Percentiles rank a stretch among this genome's conserved stretches.
Evolutionary conservation across 1,284 basidiomycete species (phyloP).

Genomic region (Tylopilus sp.): DNA sequence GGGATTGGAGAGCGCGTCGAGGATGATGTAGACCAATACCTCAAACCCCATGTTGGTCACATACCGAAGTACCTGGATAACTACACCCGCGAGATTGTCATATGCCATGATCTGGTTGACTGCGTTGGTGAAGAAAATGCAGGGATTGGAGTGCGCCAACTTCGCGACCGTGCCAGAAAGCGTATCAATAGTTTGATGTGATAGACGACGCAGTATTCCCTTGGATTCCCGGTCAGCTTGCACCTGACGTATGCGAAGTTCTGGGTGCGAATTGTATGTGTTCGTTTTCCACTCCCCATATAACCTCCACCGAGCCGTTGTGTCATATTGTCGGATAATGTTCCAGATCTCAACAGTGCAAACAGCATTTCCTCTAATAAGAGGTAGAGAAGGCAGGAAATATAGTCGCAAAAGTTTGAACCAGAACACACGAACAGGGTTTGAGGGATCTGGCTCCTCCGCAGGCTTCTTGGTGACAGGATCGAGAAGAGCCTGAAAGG

Average conservation of each 20-base stretch:
- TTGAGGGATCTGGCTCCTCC: conserved; percentile 47
- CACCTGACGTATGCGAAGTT: conserved; percentile 65
- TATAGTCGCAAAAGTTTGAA: conserved; percentile 74
- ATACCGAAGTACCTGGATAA: conserved; percentile 88
- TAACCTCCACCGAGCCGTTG: conserved; percentile 76
- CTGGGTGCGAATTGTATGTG: conserved; percentile 66
- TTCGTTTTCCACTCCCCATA: conserved; percentile 94
- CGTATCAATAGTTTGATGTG: conserved; percentile 77
- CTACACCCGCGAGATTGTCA: conserved; percentile 87
- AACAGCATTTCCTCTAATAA: conserved; percentile 81
- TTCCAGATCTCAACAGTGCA: conserved; percentile 87
- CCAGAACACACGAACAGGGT: conserved; percentile 71
- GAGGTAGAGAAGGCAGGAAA: conserved; percentile 82
- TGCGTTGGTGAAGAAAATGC: conserved; percentile 84
- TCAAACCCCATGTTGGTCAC: conserved; percentile 92
- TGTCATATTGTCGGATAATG: conserved; percentile 74
- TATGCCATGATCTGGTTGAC: conserved; percentile 96
- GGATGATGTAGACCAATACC: conserved; percentile 81
- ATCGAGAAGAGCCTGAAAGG: conserved; percentile 44
- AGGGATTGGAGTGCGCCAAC: conserved; percentile 89
- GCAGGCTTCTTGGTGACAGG: conserved; percentile 51
- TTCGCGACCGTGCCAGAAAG: conserved; percentile 90
- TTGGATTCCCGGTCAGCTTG: conserved; percentile 77
- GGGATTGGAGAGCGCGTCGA: conserved; percentile 86
- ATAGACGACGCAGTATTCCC: conserved; percentile 73